Conservation (phyloP, 2,329 filamentous ascomycete species). For the Ophiostoma quercus region DNA sequence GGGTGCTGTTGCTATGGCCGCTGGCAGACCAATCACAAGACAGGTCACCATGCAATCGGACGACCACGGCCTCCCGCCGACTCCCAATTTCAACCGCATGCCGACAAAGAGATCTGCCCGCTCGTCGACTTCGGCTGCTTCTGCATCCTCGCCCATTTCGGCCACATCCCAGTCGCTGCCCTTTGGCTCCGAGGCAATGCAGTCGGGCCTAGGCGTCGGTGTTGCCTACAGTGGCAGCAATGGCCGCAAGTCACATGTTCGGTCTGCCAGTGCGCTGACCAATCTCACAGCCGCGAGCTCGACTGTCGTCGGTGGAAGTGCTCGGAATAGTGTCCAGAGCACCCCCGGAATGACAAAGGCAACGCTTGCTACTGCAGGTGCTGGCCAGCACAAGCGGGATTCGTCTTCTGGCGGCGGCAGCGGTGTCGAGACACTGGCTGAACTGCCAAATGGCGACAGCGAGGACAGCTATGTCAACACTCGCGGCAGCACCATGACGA, state of each 20-base stretch:
- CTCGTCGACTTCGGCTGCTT: neutral
- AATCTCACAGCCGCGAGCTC: constrained; percentile 20
- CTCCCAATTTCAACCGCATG: constrained; percentile 19
- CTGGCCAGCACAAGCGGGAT: constrained; percentile 18
- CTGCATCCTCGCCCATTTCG: constrained; percentile 13
- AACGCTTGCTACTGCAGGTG: neutral
- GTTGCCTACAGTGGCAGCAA: neutral
- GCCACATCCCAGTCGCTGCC: constrained; percentile 6
- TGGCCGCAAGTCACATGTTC: constrained; percentile 15
- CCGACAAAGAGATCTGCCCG: neutral
- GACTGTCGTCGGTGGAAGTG: constrained; percentile 23
- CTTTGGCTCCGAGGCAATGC: neutral
- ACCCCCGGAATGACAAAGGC: constrained; percentile 14
- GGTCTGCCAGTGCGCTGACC: constrained; percentile 22
- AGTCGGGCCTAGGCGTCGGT: neutral
- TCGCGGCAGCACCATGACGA: neutral
- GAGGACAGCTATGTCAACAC: neutral
- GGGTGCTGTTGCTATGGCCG: constrained; percentile 10
- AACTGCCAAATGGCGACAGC: neutral
- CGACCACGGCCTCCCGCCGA: constrained; percentile 25
- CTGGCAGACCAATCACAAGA: neutral
- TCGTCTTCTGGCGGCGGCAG: constrained; percentile 21
- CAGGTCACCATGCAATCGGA: neutral
- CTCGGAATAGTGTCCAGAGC: constrained; percentile 23
- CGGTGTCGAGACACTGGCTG: neutral